phyloP scores from a whole-genome alignment of 345 rosid species.

The Camelina neglecta region DNA sequence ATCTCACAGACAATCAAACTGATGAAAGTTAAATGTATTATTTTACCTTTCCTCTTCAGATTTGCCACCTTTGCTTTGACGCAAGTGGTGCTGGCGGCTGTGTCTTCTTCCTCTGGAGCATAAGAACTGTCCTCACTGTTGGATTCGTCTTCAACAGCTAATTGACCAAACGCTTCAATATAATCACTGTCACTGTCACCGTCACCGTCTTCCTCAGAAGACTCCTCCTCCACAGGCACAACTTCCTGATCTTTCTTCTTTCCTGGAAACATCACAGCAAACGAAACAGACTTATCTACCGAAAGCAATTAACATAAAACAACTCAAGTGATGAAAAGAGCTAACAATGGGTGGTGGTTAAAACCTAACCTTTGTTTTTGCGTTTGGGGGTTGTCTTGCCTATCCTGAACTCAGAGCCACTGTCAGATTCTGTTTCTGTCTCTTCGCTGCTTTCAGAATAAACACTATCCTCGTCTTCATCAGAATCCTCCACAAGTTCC shows the following conservation, averaged over 20 bases:
- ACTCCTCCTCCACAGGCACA: not conserved
- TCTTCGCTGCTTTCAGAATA: conserved; percentile 1
- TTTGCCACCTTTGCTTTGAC: conserved; percentile 14
- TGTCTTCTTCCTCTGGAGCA: conserved; percentile 14
- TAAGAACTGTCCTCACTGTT: conserved; percentile 22
- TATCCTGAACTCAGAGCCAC: conserved; percentile 3
- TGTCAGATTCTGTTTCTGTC: conserved; percentile 7
- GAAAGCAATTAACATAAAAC: not conserved
- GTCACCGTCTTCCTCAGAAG: not conserved
- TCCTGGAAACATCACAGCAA: conserved; percentile 29
- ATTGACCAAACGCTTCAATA: conserved; percentile 7
- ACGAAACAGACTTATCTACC: not conserved
- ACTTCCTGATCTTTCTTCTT: not conserved
- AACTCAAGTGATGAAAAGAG: conserved; percentile 9
- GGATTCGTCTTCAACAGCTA: not conserved
- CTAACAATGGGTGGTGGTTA: not conserved
- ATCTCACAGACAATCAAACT: conserved; percentile 1
- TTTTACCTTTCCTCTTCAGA: conserved; percentile 20
- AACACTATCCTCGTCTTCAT: conserved; percentile 4
- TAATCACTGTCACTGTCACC: conserved; percentile 13
- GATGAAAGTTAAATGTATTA: conserved; percentile 6
- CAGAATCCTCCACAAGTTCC: conserved; percentile 22
- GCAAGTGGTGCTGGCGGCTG: not conserved
- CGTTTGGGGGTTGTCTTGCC: not conserved
- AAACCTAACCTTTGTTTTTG: conserved; percentile 14